phyloP scores from a whole-genome alignment of 2,329 filamentous ascomycete species.

The Epichloe aotearoae region DNA sequence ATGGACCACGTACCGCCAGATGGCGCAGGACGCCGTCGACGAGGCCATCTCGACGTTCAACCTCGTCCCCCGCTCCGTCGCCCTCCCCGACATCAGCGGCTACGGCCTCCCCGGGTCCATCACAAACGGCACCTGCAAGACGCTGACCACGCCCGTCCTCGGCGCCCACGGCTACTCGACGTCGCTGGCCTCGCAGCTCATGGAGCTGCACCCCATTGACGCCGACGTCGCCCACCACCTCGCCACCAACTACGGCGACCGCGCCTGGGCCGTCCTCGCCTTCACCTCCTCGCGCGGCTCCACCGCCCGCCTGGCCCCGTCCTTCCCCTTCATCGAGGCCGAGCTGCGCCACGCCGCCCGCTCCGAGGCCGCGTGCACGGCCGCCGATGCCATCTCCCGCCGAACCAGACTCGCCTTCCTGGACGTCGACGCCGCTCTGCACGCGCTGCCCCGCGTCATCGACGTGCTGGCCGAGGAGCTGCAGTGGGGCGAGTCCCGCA shows the following conservation, averaged over 20 bases:
- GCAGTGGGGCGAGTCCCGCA: constrained; percentile 46
- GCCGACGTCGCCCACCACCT: constrained; percentile 28
- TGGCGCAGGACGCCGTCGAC: constrained; percentile 77
- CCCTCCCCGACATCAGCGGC: constrained; percentile 52
- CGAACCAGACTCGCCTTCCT: constrained; percentile 63
- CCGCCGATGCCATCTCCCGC: constrained; percentile 57
- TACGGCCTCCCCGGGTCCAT: constrained; percentile 32
- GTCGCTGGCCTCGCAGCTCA: constrained; percentile 20
- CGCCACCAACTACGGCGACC: constrained; percentile 32
- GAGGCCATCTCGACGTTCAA: constrained; percentile 57
- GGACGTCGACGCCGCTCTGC: constrained; percentile 57
- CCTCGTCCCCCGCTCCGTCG: constrained; percentile 38
- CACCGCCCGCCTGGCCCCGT: constrained; percentile 45
- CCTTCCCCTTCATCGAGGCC: constrained; percentile 62
- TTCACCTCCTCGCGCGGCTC: constrained; percentile 9
- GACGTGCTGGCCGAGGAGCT: constrained; percentile 61
- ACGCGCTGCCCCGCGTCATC: constrained; percentile 55
- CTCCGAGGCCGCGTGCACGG: constrained; percentile 60
- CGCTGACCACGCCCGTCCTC: constrained; percentile 57
- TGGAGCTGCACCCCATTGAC: constrained; percentile 24
- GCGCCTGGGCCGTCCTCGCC: constrained; percentile 59
- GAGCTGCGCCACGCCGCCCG: constrained; percentile 60
- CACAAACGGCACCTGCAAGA: constrained; percentile 61
- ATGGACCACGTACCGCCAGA: constrained; percentile 82
- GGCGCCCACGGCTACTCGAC: constrained; percentile 58